Evolutionary conservation across 352 stramenopile genomes (phyloP).

Genomic region (Phytophthora agathidicida): DNA sequence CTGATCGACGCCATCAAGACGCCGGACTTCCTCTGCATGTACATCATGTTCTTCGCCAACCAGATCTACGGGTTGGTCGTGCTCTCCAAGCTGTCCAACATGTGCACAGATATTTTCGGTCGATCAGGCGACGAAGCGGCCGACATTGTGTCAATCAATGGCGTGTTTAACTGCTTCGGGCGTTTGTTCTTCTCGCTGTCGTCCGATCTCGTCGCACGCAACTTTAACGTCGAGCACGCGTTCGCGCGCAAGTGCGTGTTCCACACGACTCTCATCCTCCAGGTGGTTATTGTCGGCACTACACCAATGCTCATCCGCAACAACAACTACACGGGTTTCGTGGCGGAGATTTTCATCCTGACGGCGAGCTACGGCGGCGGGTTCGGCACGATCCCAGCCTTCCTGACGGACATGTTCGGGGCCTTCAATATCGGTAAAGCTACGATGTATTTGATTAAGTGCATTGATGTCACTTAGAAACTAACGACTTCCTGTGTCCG

Average conservation of each 20-base stretch:
- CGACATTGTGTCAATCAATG: conserved; percentile 70
- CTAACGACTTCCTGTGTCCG: too few relatives aligned
- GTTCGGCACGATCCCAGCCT: conserved; percentile 78
- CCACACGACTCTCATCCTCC: conserved; percentile 55
- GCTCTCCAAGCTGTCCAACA: conserved; percentile 68
- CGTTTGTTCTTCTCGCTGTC: conserved; percentile 53
- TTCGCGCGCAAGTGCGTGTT: conserved; percentile 69
- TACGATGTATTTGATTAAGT: too few relatives aligned
- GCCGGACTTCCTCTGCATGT: conserved; percentile 70
- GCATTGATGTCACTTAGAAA: too few relatives aligned
- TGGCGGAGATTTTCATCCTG: conserved; percentile 67
- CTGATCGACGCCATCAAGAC: conserved; percentile 62
- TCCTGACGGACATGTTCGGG: conserved; percentile 88
- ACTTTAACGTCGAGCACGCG: conserved; percentile 61
- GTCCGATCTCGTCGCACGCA: conserved; percentile 49
- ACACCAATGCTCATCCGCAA: conserved; percentile 64
- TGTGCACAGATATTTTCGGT: conserved; percentile 63
- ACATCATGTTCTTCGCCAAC: conserved; percentile 74
- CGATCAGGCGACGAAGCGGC: conserved; percentile 41
- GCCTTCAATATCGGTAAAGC: conserved; percentile 86
- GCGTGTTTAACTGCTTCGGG: conserved; percentile 69
- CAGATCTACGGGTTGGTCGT: conserved; percentile 70
- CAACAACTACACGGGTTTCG: conserved; percentile 63
- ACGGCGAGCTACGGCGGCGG: conserved; percentile 75
- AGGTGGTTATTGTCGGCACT: conserved; percentile 66